Evolutionary conservation across 2,329 filamentous ascomycete genomes (phyloP).

Genomic region (Exophiala alcalophila): DNA sequence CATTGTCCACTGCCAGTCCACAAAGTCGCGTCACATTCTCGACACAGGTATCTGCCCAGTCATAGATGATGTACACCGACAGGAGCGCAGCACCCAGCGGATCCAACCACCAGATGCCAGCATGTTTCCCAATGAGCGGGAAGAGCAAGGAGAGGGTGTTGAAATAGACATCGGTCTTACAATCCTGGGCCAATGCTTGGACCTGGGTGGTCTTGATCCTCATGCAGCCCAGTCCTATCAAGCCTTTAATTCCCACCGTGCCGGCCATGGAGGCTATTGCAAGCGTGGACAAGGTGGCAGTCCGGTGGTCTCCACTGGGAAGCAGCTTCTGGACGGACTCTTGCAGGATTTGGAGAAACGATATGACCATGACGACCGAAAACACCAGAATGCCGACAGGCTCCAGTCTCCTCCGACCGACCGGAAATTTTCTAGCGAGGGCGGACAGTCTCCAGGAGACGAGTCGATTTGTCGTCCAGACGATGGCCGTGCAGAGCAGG

Average conservation of each 20-base stretch:
- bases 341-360: constrained; percentile 59
- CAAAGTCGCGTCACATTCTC: constrained; percentile 59
- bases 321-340: constrained; percentile 59
- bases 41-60: constrained; percentile 63
- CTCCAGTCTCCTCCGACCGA: constrained; percentile 56
- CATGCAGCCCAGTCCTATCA: constrained; percentile 59
- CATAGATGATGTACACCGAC: constrained; percentile 66
- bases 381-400: constrained; percentile 63
- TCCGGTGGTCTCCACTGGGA: constrained; percentile 40
- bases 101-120: constrained; percentile 66
- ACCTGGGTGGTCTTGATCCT: constrained; percentile 63
- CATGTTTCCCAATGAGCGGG: constrained; percentile 58
- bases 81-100: constrained; percentile 59
- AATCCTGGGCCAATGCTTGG: constrained; percentile 61
- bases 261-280: constrained; percentile 58
- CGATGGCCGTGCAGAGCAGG: constrained; percentile 58
- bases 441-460: constrained; percentile 56
- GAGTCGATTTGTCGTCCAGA: constrained; percentile 59
- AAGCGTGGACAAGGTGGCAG: constrained; percentile 44
- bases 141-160: constrained; percentile 63
- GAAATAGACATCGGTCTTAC: constrained; percentile 63
- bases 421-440: constrained; percentile 56
- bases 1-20: constrained; percentile 54
- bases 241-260: constrained; percentile 59
- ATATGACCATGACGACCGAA: constrained; percentile 62